Evolutionary conservation across 1,284 basidiomycete genomes (phyloP).

Genomic region (Baeospora myosura): DNA sequence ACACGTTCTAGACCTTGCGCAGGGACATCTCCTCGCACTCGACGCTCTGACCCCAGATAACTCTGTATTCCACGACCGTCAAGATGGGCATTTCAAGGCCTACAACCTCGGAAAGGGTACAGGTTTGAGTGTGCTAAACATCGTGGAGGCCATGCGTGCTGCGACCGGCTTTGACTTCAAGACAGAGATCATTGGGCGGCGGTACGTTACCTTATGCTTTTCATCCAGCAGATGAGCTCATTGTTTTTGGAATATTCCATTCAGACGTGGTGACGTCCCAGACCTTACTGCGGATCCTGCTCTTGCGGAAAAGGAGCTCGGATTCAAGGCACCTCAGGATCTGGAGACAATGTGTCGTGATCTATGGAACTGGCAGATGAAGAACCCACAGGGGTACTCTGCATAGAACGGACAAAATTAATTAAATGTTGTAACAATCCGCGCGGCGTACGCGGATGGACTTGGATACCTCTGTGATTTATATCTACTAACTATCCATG

Average conservation of each 20-base stretch:
- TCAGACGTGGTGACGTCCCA: constrained; percentile 88
- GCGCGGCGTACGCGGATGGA: no score
- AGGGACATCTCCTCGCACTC: constrained; percentile 89
- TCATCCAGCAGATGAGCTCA: neutral
- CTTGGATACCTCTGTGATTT: no score
- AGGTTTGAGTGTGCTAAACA: constrained; percentile 90
- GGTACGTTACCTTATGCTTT: constrained; percentile 38
- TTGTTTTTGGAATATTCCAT: constrained; percentile 4
- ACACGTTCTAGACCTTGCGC: constrained; percentile 92
- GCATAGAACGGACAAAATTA: neutral
- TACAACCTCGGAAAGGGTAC: constrained; percentile 96
- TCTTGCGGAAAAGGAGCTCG: constrained; percentile 89
- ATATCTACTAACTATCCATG: no score
- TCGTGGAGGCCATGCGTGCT: constrained; percentile 92
- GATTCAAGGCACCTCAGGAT: constrained; percentile 79
- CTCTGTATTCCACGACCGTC: constrained; percentile 44
- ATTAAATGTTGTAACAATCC: neutral
- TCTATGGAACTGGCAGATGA: constrained; percentile 90
- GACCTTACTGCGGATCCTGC: constrained; percentile 93
- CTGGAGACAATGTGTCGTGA: constrained; percentile 89
- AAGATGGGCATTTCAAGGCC: constrained; percentile 71
- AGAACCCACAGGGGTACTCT: constrained; percentile 70
- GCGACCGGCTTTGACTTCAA: constrained; percentile 86
- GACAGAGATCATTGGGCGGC: constrained; percentile 83
- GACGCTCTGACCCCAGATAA: constrained; percentile 72